Base-by-base conservation (phyloP, 352 stramenopile species). In the Phytopythium cucurbitacearum region DNA sequence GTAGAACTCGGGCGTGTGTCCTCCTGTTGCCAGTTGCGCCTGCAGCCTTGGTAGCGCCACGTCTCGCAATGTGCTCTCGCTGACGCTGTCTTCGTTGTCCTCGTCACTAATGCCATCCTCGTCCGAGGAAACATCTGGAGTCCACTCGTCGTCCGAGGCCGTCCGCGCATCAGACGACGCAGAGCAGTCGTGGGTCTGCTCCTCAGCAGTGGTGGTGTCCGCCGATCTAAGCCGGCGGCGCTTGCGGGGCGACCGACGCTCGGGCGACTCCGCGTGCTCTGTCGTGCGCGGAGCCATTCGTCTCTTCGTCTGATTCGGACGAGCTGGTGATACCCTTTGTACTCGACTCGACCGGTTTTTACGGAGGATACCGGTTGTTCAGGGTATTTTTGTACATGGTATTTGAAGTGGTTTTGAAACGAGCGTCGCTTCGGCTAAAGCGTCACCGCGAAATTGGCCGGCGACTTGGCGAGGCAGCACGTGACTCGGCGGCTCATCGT, bases 1-100 rank as follows among this genome's bases (percentile, higher is more conserved):
- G 1, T 60, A 59, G 48, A 83, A 87, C 6, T 54, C 48, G 33
- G 45, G 28, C 45, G 45, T 40, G 45, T 50, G 45, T 5, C 2
- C 34, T 33, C 38, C 12, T 8, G 40, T 48, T 32, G n/a, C 16
- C 35, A 12, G 15, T 21, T 32, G 16, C 32, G 16, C 34, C 40
- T 33, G 28, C 16, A 15, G 10, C 40, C 6, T 21, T 10, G 15
- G n/a, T 28, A 32, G 3, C 45, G 12, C 44, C 13, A 13, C 38
- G 13, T 53, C 45, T 38, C 10, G 12, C 10, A 41, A 10, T 7
- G 42, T 15, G 13, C 41, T 41, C 3, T 46, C 43, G 3, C 36
- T 40, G 32, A 40, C 36, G 1, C 42, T 35, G 4, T 47, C 42
- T 32, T 48, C 28, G 7, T 39, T 12, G 11, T 45, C 51, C 1